Conservation (phyloP, 2,329 filamentous ascomycete species). For the Stachybotrys chartarum region DNA sequence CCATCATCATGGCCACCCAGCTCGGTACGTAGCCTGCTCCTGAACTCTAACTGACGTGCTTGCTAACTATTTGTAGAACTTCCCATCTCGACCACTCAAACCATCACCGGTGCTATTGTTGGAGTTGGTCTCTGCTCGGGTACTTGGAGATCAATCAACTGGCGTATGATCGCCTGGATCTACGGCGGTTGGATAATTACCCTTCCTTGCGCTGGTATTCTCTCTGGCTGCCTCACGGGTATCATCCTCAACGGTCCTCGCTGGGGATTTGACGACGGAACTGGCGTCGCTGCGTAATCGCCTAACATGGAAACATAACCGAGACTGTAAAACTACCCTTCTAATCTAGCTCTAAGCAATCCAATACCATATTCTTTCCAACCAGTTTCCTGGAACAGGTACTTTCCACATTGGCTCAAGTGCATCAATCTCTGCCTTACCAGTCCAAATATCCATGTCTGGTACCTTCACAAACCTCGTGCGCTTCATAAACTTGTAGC, state of each 20-base stretch:
- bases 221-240: constrained; percentile 54
- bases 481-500: constrained; percentile 60
- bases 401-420: constrained; percentile 29
- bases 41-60: background rate
- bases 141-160: constrained; percentile 52
- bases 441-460: constrained; percentile 33
- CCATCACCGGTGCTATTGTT: constrained; percentile 55
- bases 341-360: constrained; percentile 19
- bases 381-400: constrained; percentile 25
- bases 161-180: constrained; percentile 54
- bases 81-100: constrained; percentile 59
- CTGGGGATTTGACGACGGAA: constrained; percentile 18
- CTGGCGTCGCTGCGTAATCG: too few species aligned
- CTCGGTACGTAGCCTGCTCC: background rate
- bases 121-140: constrained; percentile 56
- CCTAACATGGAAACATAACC: too few species aligned
- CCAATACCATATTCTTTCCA: constrained; percentile 33
- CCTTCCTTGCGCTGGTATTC: constrained; percentile 47
- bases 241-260: constrained; percentile 55
- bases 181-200: constrained; percentile 56
- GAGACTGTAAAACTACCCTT: too few species aligned
- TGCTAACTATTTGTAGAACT: constrained; percentile 30
- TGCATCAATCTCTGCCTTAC: constrained; percentile 29
- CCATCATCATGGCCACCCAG: constrained; percentile 57
- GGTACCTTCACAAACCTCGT: constrained; percentile 37